phyloP scores from a whole-genome alignment of 805 yeast genomes.

The Saccharomycopsis guyanensis region DNA sequence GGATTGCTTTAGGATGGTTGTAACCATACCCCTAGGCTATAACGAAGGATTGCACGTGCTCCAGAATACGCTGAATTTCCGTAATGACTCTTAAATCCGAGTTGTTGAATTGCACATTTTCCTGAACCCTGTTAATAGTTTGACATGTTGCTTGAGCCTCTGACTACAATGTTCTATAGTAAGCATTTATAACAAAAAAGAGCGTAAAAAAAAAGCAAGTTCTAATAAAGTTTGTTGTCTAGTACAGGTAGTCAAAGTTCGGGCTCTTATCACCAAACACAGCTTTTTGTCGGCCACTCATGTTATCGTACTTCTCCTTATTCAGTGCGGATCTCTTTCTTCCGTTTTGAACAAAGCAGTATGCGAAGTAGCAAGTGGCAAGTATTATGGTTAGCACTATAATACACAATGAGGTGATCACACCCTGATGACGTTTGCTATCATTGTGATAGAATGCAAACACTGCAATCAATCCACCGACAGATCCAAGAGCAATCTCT shows the following conservation, averaged over 20 bases:
- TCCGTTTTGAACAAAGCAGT: background rate
- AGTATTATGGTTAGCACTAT: background rate
- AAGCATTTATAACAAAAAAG: too few species aligned
- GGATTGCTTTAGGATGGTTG: too few species aligned
- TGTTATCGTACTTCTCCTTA: background rate
- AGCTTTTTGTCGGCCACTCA: background rate
- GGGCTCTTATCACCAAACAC: conserved; percentile 8
- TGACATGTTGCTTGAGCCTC: too few species aligned
- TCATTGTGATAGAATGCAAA: conserved; percentile 1
- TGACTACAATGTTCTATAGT: too few species aligned
- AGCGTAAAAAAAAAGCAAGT: too few species aligned
- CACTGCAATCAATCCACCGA: conserved; percentile 3
- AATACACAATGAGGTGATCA: conserved; percentile 1
- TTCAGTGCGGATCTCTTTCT: conserved; percentile 1
- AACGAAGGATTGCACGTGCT: too few species aligned
- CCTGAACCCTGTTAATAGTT: too few species aligned
- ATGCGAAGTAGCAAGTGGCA: background rate
- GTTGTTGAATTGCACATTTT: too few species aligned
- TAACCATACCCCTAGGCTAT: too few species aligned
- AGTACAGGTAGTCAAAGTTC: conserved; percentile 7
- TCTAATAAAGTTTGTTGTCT: too few species aligned
- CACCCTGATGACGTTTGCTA: background rate
- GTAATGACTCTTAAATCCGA: too few species aligned
- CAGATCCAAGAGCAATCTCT: background rate
- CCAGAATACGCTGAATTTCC: too few species aligned